phyloP scores from a whole-genome alignment of 2,329 filamentous ascomycete genomes.

The Sarocladiaceae sp. region DNA sequence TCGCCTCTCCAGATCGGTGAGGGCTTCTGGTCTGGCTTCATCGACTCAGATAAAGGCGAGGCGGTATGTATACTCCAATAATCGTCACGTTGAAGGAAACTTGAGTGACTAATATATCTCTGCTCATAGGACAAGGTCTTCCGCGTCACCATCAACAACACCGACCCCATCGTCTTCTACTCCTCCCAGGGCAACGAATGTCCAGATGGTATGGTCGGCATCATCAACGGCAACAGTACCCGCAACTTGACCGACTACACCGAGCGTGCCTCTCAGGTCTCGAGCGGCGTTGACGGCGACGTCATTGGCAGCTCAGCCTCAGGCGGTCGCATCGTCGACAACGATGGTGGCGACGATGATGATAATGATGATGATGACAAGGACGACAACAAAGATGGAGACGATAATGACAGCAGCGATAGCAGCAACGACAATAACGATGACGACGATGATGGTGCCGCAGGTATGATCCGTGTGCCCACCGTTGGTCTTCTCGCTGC shows the following conservation, averaged over 20 bases:
- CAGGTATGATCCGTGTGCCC: constrained; percentile 10
- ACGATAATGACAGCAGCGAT: constrained; percentile 4
- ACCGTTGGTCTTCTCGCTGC: constrained; percentile 10
- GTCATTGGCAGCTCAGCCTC: constrained; percentile 18
- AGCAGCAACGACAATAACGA: constrained; percentile 3
- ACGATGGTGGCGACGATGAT: constrained; percentile 14
- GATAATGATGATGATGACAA: constrained; percentile 11
- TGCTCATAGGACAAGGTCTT: constrained; percentile 26
- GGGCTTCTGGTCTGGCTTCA: constrained; percentile 33
- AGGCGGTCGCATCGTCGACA: constrained; percentile 23
- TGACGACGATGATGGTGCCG: constrained; percentile 9
- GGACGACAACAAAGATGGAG: constrained; percentile 4
- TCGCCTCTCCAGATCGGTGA: constrained; percentile 22
- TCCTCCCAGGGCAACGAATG: constrained; percentile 33
- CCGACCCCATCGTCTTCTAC: constrained; percentile 30
- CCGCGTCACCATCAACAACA: constrained; percentile 25
- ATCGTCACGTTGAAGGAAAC: neutral
- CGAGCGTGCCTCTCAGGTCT: constrained; percentile 20
- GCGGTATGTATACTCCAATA: constrained; percentile 20
- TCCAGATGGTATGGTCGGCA: constrained; percentile 31
- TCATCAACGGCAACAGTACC: constrained; percentile 26
- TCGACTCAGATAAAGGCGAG: constrained; percentile 21
- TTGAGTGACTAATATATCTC: neutral
- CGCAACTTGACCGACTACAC: constrained; percentile 26
- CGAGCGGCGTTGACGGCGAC: constrained; percentile 16